Evolutionary conservation across 2,329 filamentous ascomycete species (phyloP), one percentile per base, ranked within the genome.

Genomic region (Diaporthe aspalathi): DNA sequence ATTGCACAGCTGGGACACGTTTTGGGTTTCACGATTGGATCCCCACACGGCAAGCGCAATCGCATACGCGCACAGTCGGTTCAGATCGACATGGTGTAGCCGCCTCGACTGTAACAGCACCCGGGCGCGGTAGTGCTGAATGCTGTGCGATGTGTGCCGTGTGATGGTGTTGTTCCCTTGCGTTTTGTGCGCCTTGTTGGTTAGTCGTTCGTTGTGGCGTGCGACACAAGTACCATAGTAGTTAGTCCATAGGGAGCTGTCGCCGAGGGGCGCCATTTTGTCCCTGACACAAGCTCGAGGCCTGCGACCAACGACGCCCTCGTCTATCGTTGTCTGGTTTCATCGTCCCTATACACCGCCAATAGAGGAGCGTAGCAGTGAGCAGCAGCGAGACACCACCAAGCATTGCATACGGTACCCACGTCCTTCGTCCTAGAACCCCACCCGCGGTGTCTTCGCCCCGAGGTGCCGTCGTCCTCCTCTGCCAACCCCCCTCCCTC

Each of bases 21-120:
- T 62, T 57, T 49, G 52, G 35, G 70, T 72, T 72, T 72, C 70
- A 72, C 67, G 52, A 54, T 67, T 47, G 40, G 60, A 56, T 67
- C 70, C 67, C 43, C 54, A 72, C 70, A 72, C 52, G 52, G 27
- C 32, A 45, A 43, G 32, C 27, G 20, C 60, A 50, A 65, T n/a
- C 45, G 45, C 60, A 62, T 49, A 32, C 49, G 60, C 47, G 60
- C 54, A 60, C 60, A 43, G 60, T 65, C 45, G 29, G 60, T 57
- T 47, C 38, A 67, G 70, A 72, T 72, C 67, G 53, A 63, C 62
- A 67, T 38, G 70, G 60, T 43, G 67, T 67, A 65, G 60, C 60
- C 29, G 60, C 60, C 45, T 35, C 60, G 43, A 63, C 60, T 50
- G 43, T 24, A 65, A 65, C 29, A 24, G 60, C 38, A 38, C 60